Conservation (phyloP, 345 rosid species). For the Gossypium stocksii region DNA sequence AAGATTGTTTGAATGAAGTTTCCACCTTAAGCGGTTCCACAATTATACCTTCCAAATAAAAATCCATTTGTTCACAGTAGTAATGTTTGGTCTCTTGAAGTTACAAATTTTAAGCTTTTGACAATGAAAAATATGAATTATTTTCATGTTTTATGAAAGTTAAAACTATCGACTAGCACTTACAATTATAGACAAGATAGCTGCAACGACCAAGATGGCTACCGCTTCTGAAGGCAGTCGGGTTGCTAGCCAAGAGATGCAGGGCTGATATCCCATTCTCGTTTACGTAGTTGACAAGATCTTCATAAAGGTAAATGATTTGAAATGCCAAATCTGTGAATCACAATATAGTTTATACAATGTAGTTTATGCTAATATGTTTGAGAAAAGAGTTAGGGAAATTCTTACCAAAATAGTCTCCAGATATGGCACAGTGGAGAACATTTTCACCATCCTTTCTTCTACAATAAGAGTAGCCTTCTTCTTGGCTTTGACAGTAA, state of each 20-base stretch:
- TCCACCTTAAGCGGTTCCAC: conserved; percentile 32
- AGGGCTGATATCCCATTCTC: conserved; percentile 36
- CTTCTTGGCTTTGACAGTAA: not conserved
- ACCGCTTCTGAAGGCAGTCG: conserved; percentile 39
- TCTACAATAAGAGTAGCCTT: conserved; percentile 17
- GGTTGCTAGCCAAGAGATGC: conserved; percentile 40
- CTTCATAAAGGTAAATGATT: conserved; percentile 23
- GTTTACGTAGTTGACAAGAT: conserved; percentile 26
- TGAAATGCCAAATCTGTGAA: conserved; percentile 47
- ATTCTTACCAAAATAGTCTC: conserved; percentile 30
- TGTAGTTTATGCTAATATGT: not conserved
- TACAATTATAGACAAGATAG: conserved; percentile 35
- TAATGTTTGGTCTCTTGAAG: not conserved
- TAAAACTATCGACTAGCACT: not conserved
- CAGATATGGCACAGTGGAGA: conserved; percentile 38
- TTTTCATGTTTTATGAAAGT: not conserved
- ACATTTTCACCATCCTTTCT: conserved; percentile 29
- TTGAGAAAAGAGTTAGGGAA: not conserved
- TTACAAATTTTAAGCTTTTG: not conserved
- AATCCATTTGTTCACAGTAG: not conserved
- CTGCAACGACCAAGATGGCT: conserved; percentile 21
- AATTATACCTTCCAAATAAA: conserved; percentile 28
- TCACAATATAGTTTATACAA: not conserved
- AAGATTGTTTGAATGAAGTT: not conserved
- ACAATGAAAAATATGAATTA: not conserved